Base-by-base conservation (phyloP, 768 basidiomycete species). In the Termitomyces bulborhizus region DNA sequence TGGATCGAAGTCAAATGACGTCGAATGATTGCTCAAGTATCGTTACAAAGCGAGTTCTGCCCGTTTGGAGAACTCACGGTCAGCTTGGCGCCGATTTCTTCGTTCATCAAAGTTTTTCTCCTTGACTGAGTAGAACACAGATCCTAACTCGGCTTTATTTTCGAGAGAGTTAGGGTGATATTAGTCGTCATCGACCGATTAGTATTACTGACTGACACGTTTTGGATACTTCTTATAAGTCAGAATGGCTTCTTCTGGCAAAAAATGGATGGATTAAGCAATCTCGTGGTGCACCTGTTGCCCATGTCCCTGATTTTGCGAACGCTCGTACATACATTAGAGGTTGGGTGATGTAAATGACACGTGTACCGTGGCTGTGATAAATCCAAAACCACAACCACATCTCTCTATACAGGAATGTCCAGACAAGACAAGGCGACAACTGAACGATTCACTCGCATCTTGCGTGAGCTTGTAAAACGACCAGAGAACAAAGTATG, bases 81-180 rank as follows among this genome's bases (percentile, higher is more conserved):
- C 29, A 29, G 6, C 29, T 29, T 29, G 29, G 29, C 29, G 29
- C 29, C 29, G 29, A 29, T 29, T 29, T 29, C 29, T 6, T 6
- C 29, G 29, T 29, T 29, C 29, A 6, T 29, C 29, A 6, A 29
- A 29, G 29, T 29, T 29, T 78, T 97, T 97, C 73, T 98, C 95
- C 67, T 94, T 89, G 51, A 97, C 95, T 26, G 94, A 95, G 75
- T 93, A 98, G 79, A 97, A 98, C 16, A 97, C 93, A 51, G 91
- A 90, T 58, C 95, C 95, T 40, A 97, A 81, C 59, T 97, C 93
- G 63, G 95, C 94, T 93, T 62, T 21, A 57, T 42, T 56, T 43
- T 21, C 44, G 29, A 8, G 39, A 39, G 46, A 44, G 59, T 21
- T 27, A 34, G 18, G 45, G 3, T 34, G 41, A 32, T 9, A 26